Evolutionary conservation across 73 alveolate species (phyloP).

Genomic region (Blepharisma japonicum): DNA sequence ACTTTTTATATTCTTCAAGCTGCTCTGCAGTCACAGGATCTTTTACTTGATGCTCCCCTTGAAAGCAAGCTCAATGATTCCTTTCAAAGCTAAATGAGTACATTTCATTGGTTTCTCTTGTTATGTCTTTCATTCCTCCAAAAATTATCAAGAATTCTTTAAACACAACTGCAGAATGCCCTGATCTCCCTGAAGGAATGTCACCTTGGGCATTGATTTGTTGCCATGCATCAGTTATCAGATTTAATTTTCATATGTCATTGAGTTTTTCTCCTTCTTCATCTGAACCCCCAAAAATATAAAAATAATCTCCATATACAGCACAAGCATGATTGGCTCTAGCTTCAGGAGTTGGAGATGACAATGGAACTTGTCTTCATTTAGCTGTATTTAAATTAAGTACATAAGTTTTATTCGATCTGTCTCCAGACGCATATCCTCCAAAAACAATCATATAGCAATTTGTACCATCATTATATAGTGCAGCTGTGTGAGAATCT

Average conservation of each 20-base stretch:
- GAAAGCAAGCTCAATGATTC: slow-evolving; percentile 36
- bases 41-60: slow-evolving; percentile 34
- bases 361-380: slow-evolving; percentile 12
- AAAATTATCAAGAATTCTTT: slow-evolving; percentile 54
- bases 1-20: slow-evolving; percentile 19
- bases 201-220: slow-evolving; percentile 6
- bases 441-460: slow-evolving; percentile 22
- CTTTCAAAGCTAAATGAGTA: slow-evolving; percentile 31
- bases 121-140: slow-evolving; percentile 71
- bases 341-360: slow-evolving; percentile 12
- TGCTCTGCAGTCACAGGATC: slow-evolving; percentile 19
- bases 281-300: slow-evolving; percentile 53
- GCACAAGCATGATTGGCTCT: slow-evolving; percentile 22
- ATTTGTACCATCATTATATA: slow-evolving; percentile 7
- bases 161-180: slow-evolving; percentile 45
- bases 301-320: slow-evolving; percentile 1
- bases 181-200: slow-evolving; percentile 45
- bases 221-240: slow-evolving; percentile 37
- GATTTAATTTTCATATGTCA: slow-evolving; percentile 50
- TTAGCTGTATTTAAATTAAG: background rate
- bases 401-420: background rate
- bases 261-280: slow-evolving; percentile 49
- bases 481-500: slow-evolving; percentile 18
- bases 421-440: slow-evolving; percentile 7
- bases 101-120: slow-evolving; percentile 61